These are phyloP conservation scores for Volutella citrinella DNA, from an alignment of 2,329 filamentous ascomycete species.

Conservation along the genomic window DNA sequence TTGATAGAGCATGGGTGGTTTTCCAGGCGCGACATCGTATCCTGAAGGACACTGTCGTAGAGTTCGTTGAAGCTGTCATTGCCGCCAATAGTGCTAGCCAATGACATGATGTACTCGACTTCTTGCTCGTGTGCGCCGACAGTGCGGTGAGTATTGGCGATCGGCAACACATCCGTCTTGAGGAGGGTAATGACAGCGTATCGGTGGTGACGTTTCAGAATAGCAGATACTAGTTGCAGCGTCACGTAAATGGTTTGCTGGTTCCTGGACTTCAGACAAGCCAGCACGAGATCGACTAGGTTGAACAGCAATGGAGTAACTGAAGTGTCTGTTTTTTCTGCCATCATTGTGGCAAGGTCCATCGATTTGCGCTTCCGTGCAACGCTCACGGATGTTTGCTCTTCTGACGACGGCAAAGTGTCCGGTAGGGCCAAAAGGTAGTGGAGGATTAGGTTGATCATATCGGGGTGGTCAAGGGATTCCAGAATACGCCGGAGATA, in stretches of 20 bases:
- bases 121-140: slow-evolving; percentile 74
- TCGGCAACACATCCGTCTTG: slow-evolving; percentile 58
- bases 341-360: slow-evolving; percentile 77
- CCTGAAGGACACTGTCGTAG: slow-evolving; percentile 69
- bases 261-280: slow-evolving; percentile 80
- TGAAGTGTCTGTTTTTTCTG: slow-evolving; percentile 68
- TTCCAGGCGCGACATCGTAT: slow-evolving; percentile 67
- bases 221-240: slow-evolving; percentile 79
- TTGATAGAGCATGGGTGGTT: slow-evolving; percentile 70
- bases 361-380: slow-evolving; percentile 84
- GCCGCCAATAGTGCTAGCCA: slow-evolving; percentile 67
- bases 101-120: slow-evolving; percentile 65
- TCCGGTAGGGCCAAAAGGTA: slow-evolving; percentile 85
- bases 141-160: slow-evolving; percentile 58
- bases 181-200: slow-evolving; percentile 79
- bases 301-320: slow-evolving; percentile 87
- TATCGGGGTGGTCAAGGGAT: slow-evolving; percentile 85
- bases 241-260: slow-evolving; percentile 88
- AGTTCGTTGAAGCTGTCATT: slow-evolving; percentile 69
- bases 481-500: slow-evolving; percentile 90
- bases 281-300: slow-evolving; percentile 83
- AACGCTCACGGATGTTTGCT: slow-evolving; percentile 62
- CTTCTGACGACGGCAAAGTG: slow-evolving; percentile 41
- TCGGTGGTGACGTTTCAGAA: slow-evolving; percentile 81
- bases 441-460: slow-evolving; percentile 89